Conservation (phyloP, 345 rosid genomes). For the Mercurialis annua region DNA sequence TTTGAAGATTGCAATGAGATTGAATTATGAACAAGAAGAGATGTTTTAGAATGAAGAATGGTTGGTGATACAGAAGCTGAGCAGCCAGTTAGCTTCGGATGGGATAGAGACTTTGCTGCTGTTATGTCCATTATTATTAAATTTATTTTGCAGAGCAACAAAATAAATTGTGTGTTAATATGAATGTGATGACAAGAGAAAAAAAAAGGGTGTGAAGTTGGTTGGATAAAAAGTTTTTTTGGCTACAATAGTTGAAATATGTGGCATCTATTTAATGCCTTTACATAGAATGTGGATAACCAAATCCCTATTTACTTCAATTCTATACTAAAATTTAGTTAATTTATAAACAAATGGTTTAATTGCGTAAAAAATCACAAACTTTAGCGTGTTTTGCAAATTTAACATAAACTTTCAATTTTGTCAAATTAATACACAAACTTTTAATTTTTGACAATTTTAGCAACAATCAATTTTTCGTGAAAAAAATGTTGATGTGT, state of each 20-base stretch:
- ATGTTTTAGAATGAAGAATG: slow-evolving; percentile 27
- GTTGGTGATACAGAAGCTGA: slow-evolving; percentile 23
- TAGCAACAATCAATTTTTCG: no score
- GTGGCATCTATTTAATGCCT: slow-evolving; percentile 53
- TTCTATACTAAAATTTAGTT: no score
- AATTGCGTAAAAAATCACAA: no score
- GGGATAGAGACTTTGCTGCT: slow-evolving; percentile 25
- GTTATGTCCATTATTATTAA: slow-evolving; percentile 35
- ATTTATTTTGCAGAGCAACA: no score
- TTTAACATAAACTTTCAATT: no score
- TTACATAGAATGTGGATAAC: slow-evolving; percentile 34
- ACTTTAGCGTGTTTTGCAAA: no score
- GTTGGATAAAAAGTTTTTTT: slow-evolving; percentile 15
- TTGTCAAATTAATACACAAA: no score
- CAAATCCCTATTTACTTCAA: background rate
- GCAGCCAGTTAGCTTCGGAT: slow-evolving; percentile 26
- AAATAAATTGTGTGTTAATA: background rate
- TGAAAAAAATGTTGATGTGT: no score
- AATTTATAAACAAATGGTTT: no score
- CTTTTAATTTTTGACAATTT: no score
- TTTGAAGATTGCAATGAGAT: slow-evolving; percentile 22
- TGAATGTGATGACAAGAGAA: background rate
- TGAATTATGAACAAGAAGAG: slow-evolving; percentile 25
- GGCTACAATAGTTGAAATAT: slow-evolving; percentile 7
- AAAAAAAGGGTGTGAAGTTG: background rate